A percentile compares a stretch with the other conserved stretches of the same genome.
Conservation (phyloP, 2,329 filamentous ascomycete genomes). For the Penicillium glabrum region DNA sequence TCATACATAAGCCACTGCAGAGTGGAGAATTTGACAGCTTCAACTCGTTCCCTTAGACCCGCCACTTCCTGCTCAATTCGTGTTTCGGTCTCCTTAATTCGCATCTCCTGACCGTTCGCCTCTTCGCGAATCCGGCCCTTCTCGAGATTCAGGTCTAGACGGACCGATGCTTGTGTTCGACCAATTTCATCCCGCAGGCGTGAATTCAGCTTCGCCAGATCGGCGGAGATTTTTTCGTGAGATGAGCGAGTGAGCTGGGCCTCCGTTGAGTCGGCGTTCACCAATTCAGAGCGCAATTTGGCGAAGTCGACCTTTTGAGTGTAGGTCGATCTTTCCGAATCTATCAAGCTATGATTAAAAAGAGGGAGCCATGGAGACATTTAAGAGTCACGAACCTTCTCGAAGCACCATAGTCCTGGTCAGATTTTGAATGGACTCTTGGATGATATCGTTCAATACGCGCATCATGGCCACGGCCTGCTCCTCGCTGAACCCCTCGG, state of each 20-base stretch:
- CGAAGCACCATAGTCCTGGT: constrained; percentile 97
- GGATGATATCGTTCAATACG: constrained; percentile 92
- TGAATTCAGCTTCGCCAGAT: constrained; percentile 89
- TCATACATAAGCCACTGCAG: constrained; percentile 97
- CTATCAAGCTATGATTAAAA: constrained; percentile 25
- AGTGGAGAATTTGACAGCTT: constrained; percentile 97
- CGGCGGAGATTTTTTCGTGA: constrained; percentile 90
- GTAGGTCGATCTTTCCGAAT: constrained; percentile 57
- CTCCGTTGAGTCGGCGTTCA: constrained; percentile 89
- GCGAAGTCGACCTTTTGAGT: constrained; percentile 96
- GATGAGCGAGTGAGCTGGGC: constrained; percentile 81
- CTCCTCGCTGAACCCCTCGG: constrained; percentile 91
- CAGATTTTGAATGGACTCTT: constrained; percentile 97
- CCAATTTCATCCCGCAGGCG: constrained; percentile 90
- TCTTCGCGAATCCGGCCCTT: constrained; percentile 96
- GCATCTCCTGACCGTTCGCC: constrained; percentile 92
- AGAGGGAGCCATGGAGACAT: background rate
- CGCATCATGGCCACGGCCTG: constrained; percentile 99
- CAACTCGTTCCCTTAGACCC: constrained; percentile 82
- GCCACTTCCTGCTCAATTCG: constrained; percentile 98
- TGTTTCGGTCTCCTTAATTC: constrained; percentile 98
- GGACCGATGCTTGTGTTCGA: constrained; percentile 87
- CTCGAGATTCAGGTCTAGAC: constrained; percentile 90
- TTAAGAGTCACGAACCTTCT: constrained; percentile 59
- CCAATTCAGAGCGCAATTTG: constrained; percentile 89